These are phyloP conservation scores for Eryngium alpinum DNA, from an alignment of 140 eudicot genomes.

Conservation along the genomic window DNA sequence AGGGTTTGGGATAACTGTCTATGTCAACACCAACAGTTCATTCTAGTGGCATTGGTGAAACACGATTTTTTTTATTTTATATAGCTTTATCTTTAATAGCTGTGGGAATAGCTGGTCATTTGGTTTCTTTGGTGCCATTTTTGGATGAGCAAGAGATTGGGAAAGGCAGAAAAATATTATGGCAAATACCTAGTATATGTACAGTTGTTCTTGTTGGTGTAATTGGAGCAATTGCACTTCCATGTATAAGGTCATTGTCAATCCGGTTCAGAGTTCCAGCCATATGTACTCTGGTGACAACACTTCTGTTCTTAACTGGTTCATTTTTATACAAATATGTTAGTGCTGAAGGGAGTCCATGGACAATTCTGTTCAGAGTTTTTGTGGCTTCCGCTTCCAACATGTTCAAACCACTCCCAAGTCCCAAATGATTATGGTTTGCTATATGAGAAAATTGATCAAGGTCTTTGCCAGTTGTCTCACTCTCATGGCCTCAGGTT, in stretches of 20 bases:
- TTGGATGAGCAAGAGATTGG: constrained; percentile 2
- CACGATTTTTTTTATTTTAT: constrained; percentile 45
- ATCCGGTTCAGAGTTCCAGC: constrained; percentile 58
- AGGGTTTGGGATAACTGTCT: constrained; percentile 58
- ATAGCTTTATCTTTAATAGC: constrained; percentile 44
- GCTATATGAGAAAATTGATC: constrained; percentile 18
- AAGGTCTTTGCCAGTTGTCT: constrained; percentile 14
- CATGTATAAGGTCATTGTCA: constrained; percentile 54
- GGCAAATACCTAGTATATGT: constrained; percentile 13
- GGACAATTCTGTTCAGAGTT: constrained; percentile 43
- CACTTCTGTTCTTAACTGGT: constrained; percentile 30
- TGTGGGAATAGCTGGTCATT: constrained; percentile 55
- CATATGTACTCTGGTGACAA: constrained; percentile 36
- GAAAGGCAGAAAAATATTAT: constrained; percentile 15
- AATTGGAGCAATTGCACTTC: constrained; percentile 39
- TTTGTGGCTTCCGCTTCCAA: constrained; percentile 42
- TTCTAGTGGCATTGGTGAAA: constrained; percentile 34
- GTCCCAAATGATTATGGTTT: constrained; percentile 20
- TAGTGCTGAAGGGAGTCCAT: constrained; percentile 40
- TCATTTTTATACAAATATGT: constrained; percentile 10
- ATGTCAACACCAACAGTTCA: constrained; percentile 68
- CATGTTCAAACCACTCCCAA: constrained; percentile 26
- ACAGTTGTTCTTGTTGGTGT: constrained; percentile 22
- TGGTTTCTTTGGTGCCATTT: constrained; percentile 27
- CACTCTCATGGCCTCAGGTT: constrained; percentile 52